Base-by-base conservation (phyloP, 805 yeast species). In the Yarrowia deformans region DNA sequence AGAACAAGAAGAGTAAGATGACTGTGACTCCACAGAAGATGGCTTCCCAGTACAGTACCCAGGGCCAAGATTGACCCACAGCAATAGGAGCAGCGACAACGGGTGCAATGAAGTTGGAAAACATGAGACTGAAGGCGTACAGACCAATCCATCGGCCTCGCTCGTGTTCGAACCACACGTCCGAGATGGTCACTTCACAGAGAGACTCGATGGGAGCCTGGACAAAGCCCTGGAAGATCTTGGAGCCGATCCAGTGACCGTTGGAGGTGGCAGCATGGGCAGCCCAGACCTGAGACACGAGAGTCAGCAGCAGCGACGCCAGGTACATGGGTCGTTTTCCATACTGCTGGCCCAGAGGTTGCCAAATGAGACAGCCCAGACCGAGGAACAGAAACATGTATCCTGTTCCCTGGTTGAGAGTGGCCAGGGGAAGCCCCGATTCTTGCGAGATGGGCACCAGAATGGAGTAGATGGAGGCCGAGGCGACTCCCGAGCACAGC, bases 151-250 rank as follows among this genome's bases (percentile, higher is more conserved):
- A 87, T 29, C 88, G 81, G 66, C 93, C 92, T 29, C 91, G 81
- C 75, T 90, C 93, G 76, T 91, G 97, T 72, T 87, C 89, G 78
- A 83, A 91, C 76, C 86, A 91, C 75, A 90, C 84, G 76, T 91
- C 97, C 3, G 92, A 81, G 34, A 84, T 73, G 84, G 82, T 56
- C 87, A 88, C 73, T 85, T 84, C 80, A 83, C 93, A 71, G 75
- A 92, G 87, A 4, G 91, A 87, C 76, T 90, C 97, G 50, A 89
- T 84, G 16, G 90, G 87, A 18, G 94, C 94, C 19, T 87, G 90
- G 74, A 89, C 87, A 54, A 89, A 75, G 74, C 83, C 83, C 54
- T 80, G 80, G 35, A 83, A 70, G 56, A 81, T 76, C 69, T 81
- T 78, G 34, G 79, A 75, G 8, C 80, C 83, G 55, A 79, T 77